These are phyloP conservation scores for Xylariaceae sp. DNA, from an alignment of 2,329 filamentous ascomycete species.

Conservation along the genomic window DNA sequence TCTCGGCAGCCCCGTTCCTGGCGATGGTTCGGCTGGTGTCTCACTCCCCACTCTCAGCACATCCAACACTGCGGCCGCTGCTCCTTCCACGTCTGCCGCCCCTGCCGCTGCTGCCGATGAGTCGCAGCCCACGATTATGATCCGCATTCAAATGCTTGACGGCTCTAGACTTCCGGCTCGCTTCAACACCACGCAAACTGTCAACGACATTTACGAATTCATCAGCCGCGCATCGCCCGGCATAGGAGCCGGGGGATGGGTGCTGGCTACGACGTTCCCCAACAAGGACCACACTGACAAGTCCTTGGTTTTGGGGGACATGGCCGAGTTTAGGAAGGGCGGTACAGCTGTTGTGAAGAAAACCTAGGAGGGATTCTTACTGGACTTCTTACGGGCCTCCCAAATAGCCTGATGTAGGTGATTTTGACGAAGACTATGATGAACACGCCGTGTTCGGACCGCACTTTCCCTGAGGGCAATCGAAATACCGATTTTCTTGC, in stretches of 20 bases:
- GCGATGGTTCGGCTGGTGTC: slow-evolving; percentile 39
- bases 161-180: slow-evolving; percentile 74
- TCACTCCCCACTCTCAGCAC: slow-evolving; percentile 31
- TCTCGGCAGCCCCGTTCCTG: slow-evolving; percentile 74
- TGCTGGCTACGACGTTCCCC: slow-evolving; percentile 79
- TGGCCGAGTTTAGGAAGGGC: slow-evolving; percentile 64
- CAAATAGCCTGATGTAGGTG: too few relatives aligned
- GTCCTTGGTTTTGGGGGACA: slow-evolving; percentile 54
- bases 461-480: too few relatives aligned
- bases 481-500: too few relatives aligned
- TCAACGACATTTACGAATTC: slow-evolving; percentile 76
- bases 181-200: slow-evolving; percentile 77
- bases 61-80: slow-evolving; percentile 32
- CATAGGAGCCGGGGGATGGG: slow-evolving; percentile 60
- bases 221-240: slow-evolving; percentile 62
- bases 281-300: slow-evolving; percentile 77
- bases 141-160: slow-evolving; percentile 77
- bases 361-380: slow-evolving; percentile 6
- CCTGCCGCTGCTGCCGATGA: slow-evolving; percentile 50
- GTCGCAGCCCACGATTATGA: slow-evolving; percentile 64
- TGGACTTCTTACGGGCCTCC: too few relatives aligned
- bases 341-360: slow-evolving; percentile 64
- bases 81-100: slow-evolving; percentile 24
- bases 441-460: too few relatives aligned
- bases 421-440: too few relatives aligned